A percentile compares a stretch with the other conserved stretches of the same genome.
These are phyloP conservation scores for Heterobasidion occidentale DNA, from an alignment of 1,284 basidiomycete species.

Conservation along the genomic window DNA sequence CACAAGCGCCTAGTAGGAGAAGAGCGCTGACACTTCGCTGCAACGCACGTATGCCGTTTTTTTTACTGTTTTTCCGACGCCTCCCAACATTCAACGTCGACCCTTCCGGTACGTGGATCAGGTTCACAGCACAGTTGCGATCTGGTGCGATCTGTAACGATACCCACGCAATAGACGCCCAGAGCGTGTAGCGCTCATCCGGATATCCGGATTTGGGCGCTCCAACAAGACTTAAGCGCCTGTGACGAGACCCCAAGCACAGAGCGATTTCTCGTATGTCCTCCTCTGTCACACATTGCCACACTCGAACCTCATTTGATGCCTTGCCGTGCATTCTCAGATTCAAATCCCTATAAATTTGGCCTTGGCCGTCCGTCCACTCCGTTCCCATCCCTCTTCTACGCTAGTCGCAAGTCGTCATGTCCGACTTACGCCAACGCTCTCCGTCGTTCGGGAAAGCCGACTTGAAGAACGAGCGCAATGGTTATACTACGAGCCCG, in stretches of 20 bases:
- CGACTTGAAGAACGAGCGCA: not conserved
- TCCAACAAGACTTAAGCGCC: not conserved
- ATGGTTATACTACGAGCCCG: not conserved
- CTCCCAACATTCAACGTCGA: not conserved
- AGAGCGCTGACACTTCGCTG: not conserved
- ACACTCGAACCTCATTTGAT: not conserved
- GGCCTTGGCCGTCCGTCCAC: not conserved
- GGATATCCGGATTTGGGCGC: not conserved
- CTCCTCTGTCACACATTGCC: not conserved
- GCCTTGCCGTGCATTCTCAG: not conserved
- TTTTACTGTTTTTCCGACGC: not conserved
- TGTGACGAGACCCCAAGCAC: not conserved
- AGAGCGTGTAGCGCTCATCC: not conserved
- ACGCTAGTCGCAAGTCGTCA: not conserved
- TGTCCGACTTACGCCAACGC: constrained; percentile 5
- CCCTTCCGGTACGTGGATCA: no score
- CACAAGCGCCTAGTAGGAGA: not conserved
- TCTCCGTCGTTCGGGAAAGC: not conserved
- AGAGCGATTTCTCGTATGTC: not conserved
- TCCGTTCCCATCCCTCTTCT: not conserved
- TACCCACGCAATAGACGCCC: not conserved
- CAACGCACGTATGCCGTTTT: not conserved
- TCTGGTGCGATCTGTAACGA: no score
- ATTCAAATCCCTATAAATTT: not conserved
- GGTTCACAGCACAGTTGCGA: no score